Base-by-base conservation (phyloP, 768 basidiomycete genomes). In the Sistotremastrum suecicum region DNA sequence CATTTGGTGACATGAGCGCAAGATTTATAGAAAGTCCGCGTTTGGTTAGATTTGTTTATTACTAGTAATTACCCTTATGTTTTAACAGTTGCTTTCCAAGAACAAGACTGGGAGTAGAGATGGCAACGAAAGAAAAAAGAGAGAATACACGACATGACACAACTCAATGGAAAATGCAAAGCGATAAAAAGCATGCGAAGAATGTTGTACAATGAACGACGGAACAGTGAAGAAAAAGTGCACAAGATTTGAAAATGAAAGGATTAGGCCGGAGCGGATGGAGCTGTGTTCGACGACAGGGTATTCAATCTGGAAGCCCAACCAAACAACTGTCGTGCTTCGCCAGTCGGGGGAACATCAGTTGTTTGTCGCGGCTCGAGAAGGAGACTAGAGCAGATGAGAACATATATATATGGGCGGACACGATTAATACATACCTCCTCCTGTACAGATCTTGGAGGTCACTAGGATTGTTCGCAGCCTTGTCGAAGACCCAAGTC, bases 371-470 rank as follows among this genome's bases (percentile, higher is more conserved):
- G 82, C 41, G 86, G 87, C 59, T 89, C 86, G 48, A 90, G 80
- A 49, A 87, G 70, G 45, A 88, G 68, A 67, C 85, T 87, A 43
- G 33, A 49, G 40, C 31, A 32, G 34, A 32, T 8, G 33, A 7
- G 41, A 43, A 8, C n/a, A n/a, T n/a, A n/a, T n/a, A n/a, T 3
- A 30, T 8, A 43, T 33, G 20, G 31, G 2, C 46, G 38, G 38
- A 34, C 5, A 48, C 46, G 29, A 34, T 39, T n/a, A 39, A 29
- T 11, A n/a, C 29, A 39, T 53, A 83, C 85, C 85, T 88, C 56
- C 87, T 76, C 51, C 86, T 77, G 55, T 90, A 89, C 34, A 90
- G 67, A 58, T 88, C 87, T 55, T 87, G 78, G 44, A 87, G 66
- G 60, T 88, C 86, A n/a, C 83, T 83, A 38, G 80, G 80, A 45